phyloP scores from a whole-genome alignment of 768 basidiomycete genomes.

The Melanogaster broomeanus region DNA sequence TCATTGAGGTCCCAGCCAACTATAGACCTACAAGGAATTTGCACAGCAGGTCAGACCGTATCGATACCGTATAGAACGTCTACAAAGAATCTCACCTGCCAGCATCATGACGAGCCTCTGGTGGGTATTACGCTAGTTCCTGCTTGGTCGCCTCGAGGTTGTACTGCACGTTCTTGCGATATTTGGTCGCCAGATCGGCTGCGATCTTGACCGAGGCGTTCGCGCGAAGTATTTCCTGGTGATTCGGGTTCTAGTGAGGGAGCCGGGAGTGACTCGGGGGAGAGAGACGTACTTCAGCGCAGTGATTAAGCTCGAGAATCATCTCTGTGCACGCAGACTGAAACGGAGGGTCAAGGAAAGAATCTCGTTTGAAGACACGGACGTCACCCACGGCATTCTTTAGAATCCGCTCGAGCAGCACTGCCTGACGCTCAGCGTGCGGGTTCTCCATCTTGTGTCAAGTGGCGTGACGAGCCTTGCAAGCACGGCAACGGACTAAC shows the following conservation, averaged over 20 bases:
- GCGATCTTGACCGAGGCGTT: slow-evolving; percentile 79
- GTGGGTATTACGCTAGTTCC: slow-evolving; percentile 14
- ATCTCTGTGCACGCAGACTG: slow-evolving; percentile 94
- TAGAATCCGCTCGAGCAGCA: slow-evolving; percentile 85
- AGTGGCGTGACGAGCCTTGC: slow-evolving; percentile 5
- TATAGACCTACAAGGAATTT: too few species aligned
- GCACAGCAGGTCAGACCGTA: too few species aligned
- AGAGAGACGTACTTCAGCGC: slow-evolving; percentile 63
- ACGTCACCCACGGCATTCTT: slow-evolving; percentile 74
- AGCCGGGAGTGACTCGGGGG: not conserved
- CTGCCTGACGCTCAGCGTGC: slow-evolving; percentile 89
- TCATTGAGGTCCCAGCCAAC: too few species aligned
- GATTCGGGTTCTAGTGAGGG: not conserved
- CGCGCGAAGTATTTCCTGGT: slow-evolving; percentile 76
- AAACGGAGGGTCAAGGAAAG: not conserved
- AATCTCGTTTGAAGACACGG: not conserved
- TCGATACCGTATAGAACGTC: too few species aligned
- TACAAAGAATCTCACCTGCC: not conserved
- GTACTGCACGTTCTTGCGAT: slow-evolving; percentile 91
- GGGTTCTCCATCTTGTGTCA: slow-evolving; percentile 81
- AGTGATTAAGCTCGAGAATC: slow-evolving; percentile 85
- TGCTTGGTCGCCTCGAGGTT: slow-evolving; percentile 76
- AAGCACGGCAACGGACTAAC: not conserved
- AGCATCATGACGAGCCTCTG: not conserved
- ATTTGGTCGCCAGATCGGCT: slow-evolving; percentile 82